phyloP scores from a whole-genome alignment of 768 basidiomycete genomes.

The Ephemerocybe angulata region DNA sequence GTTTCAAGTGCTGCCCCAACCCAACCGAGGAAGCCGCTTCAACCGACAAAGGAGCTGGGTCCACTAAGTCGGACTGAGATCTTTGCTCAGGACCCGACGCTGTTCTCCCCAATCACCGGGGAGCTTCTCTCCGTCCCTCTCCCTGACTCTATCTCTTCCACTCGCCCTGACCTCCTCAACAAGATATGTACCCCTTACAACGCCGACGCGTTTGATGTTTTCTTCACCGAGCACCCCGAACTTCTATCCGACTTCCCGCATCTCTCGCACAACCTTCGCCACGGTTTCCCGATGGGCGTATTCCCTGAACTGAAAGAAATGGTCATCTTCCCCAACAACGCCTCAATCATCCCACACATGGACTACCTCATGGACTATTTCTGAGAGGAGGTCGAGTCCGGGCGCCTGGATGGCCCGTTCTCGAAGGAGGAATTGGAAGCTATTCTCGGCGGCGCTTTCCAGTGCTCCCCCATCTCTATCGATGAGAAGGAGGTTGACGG shows the following conservation, averaged over 20 bases:
- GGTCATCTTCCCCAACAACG: slow-evolving; percentile 21
- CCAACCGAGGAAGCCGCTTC: too few species aligned
- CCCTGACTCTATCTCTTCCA: not conserved
- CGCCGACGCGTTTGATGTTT: slow-evolving; percentile 23
- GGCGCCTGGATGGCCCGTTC: slow-evolving; percentile 27
- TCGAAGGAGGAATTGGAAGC: slow-evolving; percentile 8
- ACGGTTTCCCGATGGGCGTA: slow-evolving; percentile 30
- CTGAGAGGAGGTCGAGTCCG: slow-evolving; percentile 14
- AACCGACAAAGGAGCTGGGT: too few species aligned
- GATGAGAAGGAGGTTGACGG: slow-evolving; percentile 18
- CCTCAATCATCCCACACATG: slow-evolving; percentile 4
- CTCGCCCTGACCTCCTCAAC: slow-evolving; percentile 16
- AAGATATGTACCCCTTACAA: slow-evolving; percentile 30
- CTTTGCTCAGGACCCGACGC: too few species aligned
- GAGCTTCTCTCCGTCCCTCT: slow-evolving; percentile 10
- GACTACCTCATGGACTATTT: slow-evolving; percentile 18
- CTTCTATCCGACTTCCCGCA: slow-evolving; percentile 19
- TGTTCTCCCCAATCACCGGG: not conserved
- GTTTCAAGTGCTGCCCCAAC: too few species aligned
- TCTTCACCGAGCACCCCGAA: slow-evolving; percentile 4
- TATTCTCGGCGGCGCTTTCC: slow-evolving; percentile 26
- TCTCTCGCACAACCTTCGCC: slow-evolving; percentile 24
- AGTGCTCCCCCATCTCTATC: slow-evolving; percentile 25
- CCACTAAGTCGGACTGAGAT: too few species aligned
- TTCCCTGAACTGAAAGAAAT: slow-evolving; percentile 21